These are phyloP conservation scores for Fusarium sp. DNA, from an alignment of 2,329 filamentous ascomycete genomes.

Conservation along the genomic window DNA sequence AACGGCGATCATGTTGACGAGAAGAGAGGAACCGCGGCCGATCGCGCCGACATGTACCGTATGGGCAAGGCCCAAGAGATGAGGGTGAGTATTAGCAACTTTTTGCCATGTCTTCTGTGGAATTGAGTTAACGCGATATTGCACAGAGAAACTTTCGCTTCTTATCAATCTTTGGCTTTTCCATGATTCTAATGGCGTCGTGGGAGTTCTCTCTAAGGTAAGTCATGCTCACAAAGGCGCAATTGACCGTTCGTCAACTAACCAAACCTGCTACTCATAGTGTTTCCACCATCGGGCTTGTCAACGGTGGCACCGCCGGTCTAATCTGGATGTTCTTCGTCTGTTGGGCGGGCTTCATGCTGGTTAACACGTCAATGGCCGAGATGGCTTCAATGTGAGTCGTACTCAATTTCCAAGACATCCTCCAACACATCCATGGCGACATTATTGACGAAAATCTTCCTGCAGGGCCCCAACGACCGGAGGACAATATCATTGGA, in stretches of 20 bases:
- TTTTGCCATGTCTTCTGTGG: accelerated
- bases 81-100: conserved; percentile 24
- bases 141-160: conserved; percentile 59
- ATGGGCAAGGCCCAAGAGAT: conserved; percentile 41
- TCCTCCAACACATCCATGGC: background rate
- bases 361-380: conserved; percentile 58
- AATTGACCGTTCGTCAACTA: background rate
- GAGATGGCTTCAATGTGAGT: conserved; percentile 62
- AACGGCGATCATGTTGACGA: conserved; percentile 30
- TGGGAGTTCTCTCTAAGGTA: conserved; percentile 58
- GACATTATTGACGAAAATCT: background rate
- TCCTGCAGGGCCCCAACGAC: conserved; percentile 60
- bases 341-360: conserved; percentile 53
- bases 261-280: background rate
- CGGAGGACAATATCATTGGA: conserved; percentile 71
- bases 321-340: conserved; percentile 59
- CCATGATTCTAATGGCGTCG: conserved; percentile 59
- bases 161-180: conserved; percentile 61
- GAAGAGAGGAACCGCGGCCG: conserved; percentile 35
- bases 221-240: accelerated
- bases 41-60: conserved; percentile 42
- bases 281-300: conserved; percentile 40
- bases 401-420: accelerated
- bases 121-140: background rate
- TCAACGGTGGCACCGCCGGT: conserved; percentile 60